Percentiles rank a stretch among this genome's conserved stretches.
Conservation (phyloP, 2,329 filamentous ascomycete species). For the Aureobasidium musti region DNA sequence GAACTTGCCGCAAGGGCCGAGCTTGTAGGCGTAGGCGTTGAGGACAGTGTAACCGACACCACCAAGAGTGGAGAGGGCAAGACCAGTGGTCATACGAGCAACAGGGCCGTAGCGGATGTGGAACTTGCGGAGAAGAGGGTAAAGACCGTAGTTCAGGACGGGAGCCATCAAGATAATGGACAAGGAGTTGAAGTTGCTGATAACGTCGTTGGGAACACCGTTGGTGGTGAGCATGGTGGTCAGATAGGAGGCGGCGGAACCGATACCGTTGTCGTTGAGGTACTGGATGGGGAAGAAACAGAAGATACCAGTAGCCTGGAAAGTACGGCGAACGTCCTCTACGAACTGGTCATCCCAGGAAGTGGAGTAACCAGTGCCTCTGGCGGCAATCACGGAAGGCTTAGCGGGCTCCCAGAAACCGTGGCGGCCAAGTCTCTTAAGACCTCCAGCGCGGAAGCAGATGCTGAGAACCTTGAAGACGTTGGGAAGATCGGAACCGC, state of each 20-base stretch:
- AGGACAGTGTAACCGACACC: constrained; percentile 46
- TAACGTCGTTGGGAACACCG: constrained; percentile 51
- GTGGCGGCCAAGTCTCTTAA: constrained; percentile 33
- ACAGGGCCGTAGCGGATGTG: constrained; percentile 51
- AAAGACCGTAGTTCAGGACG: constrained; percentile 48
- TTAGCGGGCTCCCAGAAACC: constrained; percentile 37
- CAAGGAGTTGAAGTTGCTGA: constrained; percentile 51
- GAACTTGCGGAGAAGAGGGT: constrained; percentile 47
- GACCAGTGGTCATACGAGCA: constrained; percentile 53
- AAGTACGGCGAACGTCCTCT: constrained; percentile 66
- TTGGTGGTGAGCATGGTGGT: constrained; percentile 38
- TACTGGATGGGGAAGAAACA: constrained; percentile 51
- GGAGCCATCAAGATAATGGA: constrained; percentile 50
- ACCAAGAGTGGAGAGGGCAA: constrained; percentile 53
- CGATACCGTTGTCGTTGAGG: constrained; percentile 42
- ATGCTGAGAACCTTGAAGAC: constrained; percentile 35
- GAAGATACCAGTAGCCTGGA: constrained; percentile 69
- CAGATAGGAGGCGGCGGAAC: constrained; percentile 34
- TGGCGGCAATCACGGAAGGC: constrained; percentile 36
- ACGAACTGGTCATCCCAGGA: constrained; percentile 69
- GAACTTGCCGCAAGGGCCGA: constrained; percentile 48
- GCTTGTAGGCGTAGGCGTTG: constrained; percentile 52
- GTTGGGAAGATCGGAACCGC: constrained; percentile 35
- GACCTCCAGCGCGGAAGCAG: constrained; percentile 31
- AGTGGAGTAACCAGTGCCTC: constrained; percentile 32